Conservation (phyloP, 768 basidiomycete genomes). For the Lactifluus volemus region DNA sequence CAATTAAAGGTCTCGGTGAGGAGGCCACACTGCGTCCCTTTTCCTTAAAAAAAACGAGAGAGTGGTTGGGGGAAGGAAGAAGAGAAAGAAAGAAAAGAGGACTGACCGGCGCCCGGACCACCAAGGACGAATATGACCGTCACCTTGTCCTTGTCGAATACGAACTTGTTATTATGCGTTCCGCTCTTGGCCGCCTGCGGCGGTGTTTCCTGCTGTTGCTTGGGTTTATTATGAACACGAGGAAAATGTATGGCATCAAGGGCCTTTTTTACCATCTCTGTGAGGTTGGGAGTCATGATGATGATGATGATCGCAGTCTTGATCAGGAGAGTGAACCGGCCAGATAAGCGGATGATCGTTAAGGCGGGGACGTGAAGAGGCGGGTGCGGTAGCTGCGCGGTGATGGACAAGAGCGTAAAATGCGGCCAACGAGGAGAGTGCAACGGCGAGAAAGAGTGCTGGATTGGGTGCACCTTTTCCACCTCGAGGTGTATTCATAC, state of each 20-base stretch:
- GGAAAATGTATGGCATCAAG: constrained; percentile 28
- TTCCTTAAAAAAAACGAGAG: constrained; percentile 43
- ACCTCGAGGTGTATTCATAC: not conserved
- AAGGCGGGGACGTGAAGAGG: constrained; percentile 50
- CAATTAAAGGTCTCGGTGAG: constrained; percentile 84
- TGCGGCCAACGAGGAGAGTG: constrained; percentile 44
- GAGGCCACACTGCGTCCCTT: constrained; percentile 87
- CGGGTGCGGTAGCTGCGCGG: constrained; percentile 50
- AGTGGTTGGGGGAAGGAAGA: not conserved
- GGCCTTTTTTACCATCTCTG: constrained; percentile 31
- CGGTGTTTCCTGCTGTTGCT: too few relatives aligned
- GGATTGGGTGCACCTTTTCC: constrained; percentile 48
- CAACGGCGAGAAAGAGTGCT: constrained; percentile 47
- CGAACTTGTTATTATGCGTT: constrained; percentile 3
- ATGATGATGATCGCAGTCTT: constrained; percentile 7
- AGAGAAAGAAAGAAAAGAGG: not conserved
- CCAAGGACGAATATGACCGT: constrained; percentile 93
- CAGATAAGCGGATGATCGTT: constrained; percentile 60
- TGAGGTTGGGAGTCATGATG: constrained; percentile 30
- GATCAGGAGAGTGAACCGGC: constrained; percentile 37
- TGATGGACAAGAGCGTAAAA: constrained; percentile 49
- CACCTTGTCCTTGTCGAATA: constrained; percentile 64
- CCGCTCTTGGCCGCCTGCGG: too few relatives aligned
- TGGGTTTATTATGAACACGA: too few relatives aligned
- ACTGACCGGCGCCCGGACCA: constrained; percentile 86